phyloP scores from a whole-genome alignment of 176 grass and related monocot genomes.

The Chrysopogon serrulatus region DNA sequence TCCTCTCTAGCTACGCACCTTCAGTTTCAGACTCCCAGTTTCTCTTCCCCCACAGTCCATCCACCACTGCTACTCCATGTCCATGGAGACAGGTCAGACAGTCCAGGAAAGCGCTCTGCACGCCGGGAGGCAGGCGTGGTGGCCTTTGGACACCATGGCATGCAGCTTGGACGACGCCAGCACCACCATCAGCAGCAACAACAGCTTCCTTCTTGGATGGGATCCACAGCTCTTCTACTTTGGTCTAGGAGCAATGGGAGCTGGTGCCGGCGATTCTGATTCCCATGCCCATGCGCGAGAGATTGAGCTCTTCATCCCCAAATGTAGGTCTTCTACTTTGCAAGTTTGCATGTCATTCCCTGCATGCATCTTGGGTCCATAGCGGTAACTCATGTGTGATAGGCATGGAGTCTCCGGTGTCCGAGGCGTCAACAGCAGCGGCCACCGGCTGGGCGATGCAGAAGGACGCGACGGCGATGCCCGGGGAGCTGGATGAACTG shows the following conservation, averaged over 20 bases:
- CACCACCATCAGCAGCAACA: background rate
- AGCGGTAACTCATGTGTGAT: background rate
- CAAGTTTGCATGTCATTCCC: background rate
- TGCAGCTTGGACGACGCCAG: slow-evolving; percentile 11
- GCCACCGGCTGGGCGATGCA: background rate
- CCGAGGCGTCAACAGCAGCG: background rate
- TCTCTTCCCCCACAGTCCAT: slow-evolving; percentile 1
- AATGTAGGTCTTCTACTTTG: slow-evolving; percentile 14
- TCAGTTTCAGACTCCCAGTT: background rate
- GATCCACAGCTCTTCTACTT: slow-evolving; percentile 39
- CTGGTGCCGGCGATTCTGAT: background rate
- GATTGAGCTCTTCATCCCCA: slow-evolving; percentile 32
- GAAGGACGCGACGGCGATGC: background rate
- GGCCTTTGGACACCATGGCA: slow-evolving; percentile 44
- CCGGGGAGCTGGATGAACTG: slow-evolving; percentile 37
- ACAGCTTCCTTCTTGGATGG: slow-evolving; percentile 30
- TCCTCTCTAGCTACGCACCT: background rate
- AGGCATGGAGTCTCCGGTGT: slow-evolving; percentile 22
- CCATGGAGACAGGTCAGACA: slow-evolving; percentile 34
- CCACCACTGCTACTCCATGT: background rate
- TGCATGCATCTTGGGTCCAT: background rate
- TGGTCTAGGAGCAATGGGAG: slow-evolving; percentile 2
- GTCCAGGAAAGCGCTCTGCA: slow-evolving; percentile 23
- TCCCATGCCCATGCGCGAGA: background rate
- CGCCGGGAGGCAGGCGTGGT: slow-evolving; percentile 19